Conservation (phyloP, 768 basidiomycete species). For the Tricholoma furcatifolium region DNA sequence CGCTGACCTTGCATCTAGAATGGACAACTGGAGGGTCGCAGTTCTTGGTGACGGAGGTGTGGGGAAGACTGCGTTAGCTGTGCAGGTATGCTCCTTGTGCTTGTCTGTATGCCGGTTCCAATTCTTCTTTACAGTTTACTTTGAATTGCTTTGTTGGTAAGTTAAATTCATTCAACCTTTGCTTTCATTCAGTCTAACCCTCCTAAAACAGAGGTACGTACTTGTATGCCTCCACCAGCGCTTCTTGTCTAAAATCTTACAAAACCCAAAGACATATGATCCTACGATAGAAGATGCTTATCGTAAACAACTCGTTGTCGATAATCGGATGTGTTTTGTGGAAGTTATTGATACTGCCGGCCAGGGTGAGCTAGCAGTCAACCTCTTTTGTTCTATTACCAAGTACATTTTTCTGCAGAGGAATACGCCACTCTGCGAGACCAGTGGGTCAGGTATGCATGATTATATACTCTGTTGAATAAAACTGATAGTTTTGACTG, state of each 20-base stretch:
- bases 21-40: constrained; percentile 96
- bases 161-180: constrained; percentile 28
- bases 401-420: constrained; percentile 51
- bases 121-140: constrained; percentile 65
- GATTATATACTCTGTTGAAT: constrained; percentile 6
- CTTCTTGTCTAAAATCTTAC: constrained; percentile 16
- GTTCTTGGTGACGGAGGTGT: constrained; percentile 97
- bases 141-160: constrained; percentile 94
- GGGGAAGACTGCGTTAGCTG: constrained; percentile 94
- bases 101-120: constrained; percentile 4
- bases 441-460: constrained; percentile 93
- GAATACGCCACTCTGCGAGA: constrained; percentile 95
- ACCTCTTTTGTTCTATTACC: constrained; percentile 17
- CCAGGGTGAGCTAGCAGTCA: constrained; percentile 62
- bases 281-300: constrained; percentile 99
- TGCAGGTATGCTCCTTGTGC: constrained; percentile 64
- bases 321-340: constrained; percentile 93
- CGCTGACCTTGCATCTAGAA: constrained; percentile 36
- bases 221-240: background rate
- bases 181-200: constrained; percentile 8
- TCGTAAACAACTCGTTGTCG: constrained; percentile 91
- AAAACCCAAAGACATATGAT: constrained; percentile 76
- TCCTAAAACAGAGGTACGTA: constrained; percentile 51
- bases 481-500: constrained; percentile 7
- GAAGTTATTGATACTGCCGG: constrained; percentile 98